Evolutionary conservation across 345 rosid genomes (phyloP).

Genomic region (Euphorbia lathyris): DNA sequence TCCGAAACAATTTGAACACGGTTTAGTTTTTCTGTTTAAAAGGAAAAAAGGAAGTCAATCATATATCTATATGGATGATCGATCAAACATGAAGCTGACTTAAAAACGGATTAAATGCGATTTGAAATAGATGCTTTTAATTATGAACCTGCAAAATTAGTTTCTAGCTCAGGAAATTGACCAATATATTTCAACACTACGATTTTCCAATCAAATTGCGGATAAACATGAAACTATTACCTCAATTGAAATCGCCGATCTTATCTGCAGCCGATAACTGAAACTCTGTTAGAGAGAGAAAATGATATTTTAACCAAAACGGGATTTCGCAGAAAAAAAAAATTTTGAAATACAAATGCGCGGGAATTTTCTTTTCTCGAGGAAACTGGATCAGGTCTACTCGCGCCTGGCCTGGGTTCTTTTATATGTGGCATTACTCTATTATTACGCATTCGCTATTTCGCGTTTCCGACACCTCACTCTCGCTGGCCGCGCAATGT

Average conservation of each 20-base stretch:
- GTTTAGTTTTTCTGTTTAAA: no score
- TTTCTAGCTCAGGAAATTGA: no score
- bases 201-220: neutral
- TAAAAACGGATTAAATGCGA: neutral
- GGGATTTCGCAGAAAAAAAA: no score
- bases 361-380: no score
- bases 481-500: no score
- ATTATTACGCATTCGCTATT: no score
- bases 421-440: no score
- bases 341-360: no score
- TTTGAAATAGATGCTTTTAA: neutral
- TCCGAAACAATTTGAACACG: neutral
- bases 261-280: slow-evolving; percentile 1
- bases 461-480: no score
- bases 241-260: neutral
- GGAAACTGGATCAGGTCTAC: no score
- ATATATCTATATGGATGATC: neutral
- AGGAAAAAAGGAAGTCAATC: neutral
- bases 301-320: neutral
- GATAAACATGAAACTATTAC: slow-evolving; percentile 4
- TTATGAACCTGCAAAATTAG: neutral
- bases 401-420: no score
- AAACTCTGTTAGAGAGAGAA: no score
- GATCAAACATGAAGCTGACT: neutral
- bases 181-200: neutral